Percentiles rank a stretch among this genome's conserved stretches.
These are phyloP conservation scores for Heimioporus sp. DNA, from an alignment of 768 basidiomycete genomes.

Conservation along the genomic window DNA sequence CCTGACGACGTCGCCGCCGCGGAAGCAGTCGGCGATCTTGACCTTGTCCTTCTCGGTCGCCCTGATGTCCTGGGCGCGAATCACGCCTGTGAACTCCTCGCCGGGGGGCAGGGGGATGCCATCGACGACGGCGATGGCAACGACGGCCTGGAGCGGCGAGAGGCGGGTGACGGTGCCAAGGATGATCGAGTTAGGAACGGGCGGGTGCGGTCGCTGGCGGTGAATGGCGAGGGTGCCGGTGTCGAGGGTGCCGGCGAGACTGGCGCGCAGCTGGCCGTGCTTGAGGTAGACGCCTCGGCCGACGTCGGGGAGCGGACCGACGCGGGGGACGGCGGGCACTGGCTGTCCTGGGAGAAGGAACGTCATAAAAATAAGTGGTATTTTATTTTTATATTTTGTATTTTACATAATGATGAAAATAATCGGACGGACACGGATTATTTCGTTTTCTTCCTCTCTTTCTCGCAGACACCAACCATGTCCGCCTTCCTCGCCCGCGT, in stretches of 20 bases:
- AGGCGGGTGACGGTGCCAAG: slow-evolving; percentile 82
- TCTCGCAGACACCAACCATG: slow-evolving; percentile 48
- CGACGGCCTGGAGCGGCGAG: slow-evolving; percentile 77
- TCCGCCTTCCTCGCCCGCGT: slow-evolving; percentile 62
- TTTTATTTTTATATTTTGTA: background rate
- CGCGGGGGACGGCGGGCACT: slow-evolving; percentile 44
- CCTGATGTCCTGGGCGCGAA: slow-evolving; percentile 84
- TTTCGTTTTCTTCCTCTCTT: slow-evolving; percentile 19
- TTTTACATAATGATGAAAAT: background rate
- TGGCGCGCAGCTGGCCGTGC: slow-evolving; percentile 65
- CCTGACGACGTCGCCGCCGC: slow-evolving; percentile 87
- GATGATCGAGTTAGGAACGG: slow-evolving; percentile 70
- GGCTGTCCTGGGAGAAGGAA: slow-evolving; percentile 78
- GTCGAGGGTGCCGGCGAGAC: slow-evolving; percentile 62
- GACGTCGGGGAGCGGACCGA: slow-evolving; percentile 51
- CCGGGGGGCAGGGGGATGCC: slow-evolving; percentile 77
- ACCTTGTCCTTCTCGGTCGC: slow-evolving; percentile 89
- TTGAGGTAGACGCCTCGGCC: slow-evolving; percentile 67
- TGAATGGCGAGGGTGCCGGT: slow-evolving; percentile 58
- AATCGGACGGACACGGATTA: slow-evolving; percentile 23
- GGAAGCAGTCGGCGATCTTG: slow-evolving; percentile 87
- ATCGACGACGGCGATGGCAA: slow-evolving; percentile 86
- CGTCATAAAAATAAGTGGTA: slow-evolving; percentile 24
- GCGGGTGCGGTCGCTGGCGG: slow-evolving; percentile 70
- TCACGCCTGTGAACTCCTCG: slow-evolving; percentile 88